Evolutionary conservation across 176 grass and related monocot genomes (phyloP), one percentile per base, ranked within the genome.

Genomic region (Dactylis glomerata): DNA sequence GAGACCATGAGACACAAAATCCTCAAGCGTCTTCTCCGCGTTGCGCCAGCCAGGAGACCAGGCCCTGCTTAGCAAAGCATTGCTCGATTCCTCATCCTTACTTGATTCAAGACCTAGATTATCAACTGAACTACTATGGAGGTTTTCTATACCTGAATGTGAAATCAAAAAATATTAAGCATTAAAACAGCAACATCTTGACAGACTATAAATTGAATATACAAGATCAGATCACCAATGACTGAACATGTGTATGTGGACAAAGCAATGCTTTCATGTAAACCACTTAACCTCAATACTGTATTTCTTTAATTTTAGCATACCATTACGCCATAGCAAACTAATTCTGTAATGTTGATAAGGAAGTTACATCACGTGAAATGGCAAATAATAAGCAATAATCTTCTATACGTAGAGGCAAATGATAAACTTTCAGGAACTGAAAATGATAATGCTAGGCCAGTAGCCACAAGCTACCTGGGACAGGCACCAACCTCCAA

Each of bases 1-100:
- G 73, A 97, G 87, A 93, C 90, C 90, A 80, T 75, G 83, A n/a
- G 68, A 76, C 3, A 95, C n/a, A 81, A 97, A 97, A 88, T 95
- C 92, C 32, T 70, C 84, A 72, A 97, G 85, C 45, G 88, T 56
- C 52, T 91, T 97, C 78, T 97, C 88, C 32, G 89, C 92, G 79
- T 93, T 93, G 42, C 37, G 61, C 89, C 95, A 97, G 28, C 95
- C 95, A 67, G 95, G 95, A 76, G 81, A 90, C 95, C 92, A 97
- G 26, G 85, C 92, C 79, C 95, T 87, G 68, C 87, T 90, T 85
- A 97, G 85, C 78, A 97, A 89, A 49, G 92, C 91, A 84, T 97
- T 97, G 87, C 95, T 97, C 78, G 91, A 89, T 88, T 97, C 94
- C 82, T 95, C 95, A 49, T 64, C 84, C 54, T 93, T 91, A 85